These are phyloP conservation scores for Fagus crenata DNA, from an alignment of 306 rosid species.

Conservation along the genomic window DNA sequence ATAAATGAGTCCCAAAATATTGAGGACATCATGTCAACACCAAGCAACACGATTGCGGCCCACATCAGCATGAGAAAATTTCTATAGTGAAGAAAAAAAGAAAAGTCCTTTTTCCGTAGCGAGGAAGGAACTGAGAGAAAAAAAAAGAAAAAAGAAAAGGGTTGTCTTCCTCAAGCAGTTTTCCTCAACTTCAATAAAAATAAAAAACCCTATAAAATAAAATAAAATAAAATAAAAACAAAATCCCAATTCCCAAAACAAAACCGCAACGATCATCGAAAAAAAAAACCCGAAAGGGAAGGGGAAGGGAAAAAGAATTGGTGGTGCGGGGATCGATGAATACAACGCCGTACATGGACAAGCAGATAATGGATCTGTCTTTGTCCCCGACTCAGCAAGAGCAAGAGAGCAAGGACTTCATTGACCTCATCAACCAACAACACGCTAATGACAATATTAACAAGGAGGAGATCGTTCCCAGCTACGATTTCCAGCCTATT, in stretches of 20 bases:
- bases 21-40: too few relatives aligned
- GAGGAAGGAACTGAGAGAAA: not conserved
- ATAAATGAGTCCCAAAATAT: too few relatives aligned
- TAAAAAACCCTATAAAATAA: not conserved
- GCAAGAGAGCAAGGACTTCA: slow-evolving; percentile 50
- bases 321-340: slow-evolving; percentile 46
- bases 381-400: slow-evolving; percentile 43
- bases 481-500: slow-evolving; percentile 89
- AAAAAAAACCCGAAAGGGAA: not conserved
- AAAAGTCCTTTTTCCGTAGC: not conserved
- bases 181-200: not conserved
- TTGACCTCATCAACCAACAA: slow-evolving; percentile 50
- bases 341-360: slow-evolving; percentile 83
- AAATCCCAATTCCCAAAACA: not conserved
- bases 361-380: slow-evolving; percentile 86
- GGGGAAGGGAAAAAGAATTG: too few relatives aligned
- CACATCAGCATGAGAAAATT: too few relatives aligned
- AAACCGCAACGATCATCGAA: not conserved
- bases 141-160: too few relatives aligned
- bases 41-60: too few relatives aligned
- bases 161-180: slow-evolving; percentile 13
- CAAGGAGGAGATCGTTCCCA: slow-evolving; percentile 62
- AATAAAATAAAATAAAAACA: not conserved
- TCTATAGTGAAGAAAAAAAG: not conserved
- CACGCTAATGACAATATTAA: slow-evolving; percentile 35